Percentiles rank a stretch among this genome's conserved stretches.
phyloP scores from a whole-genome alignment of 1,139 yeast genomes.

The Blastobotrys malaysiensis region DNA sequence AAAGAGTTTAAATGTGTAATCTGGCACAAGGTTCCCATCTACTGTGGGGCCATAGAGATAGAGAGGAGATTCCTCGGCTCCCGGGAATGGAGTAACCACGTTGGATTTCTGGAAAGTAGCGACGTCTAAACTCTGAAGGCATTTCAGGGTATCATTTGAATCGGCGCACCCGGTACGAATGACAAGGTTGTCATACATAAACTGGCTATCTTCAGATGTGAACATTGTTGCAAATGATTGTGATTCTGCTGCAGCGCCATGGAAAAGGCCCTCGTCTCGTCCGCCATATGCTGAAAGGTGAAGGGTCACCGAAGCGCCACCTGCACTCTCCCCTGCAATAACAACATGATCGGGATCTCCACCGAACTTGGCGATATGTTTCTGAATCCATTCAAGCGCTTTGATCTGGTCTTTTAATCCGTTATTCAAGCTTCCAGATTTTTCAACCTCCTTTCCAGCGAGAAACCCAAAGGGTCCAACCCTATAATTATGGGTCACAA shows the following conservation, averaged over 20 bases:
- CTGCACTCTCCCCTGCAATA: conserved; percentile 37
- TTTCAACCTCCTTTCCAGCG: conserved; percentile 24
- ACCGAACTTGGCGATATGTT: conserved; percentile 33
- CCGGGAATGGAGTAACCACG: conserved; percentile 5
- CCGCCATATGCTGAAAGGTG: conserved; percentile 6
- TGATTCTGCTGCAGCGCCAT: conserved; percentile 10
- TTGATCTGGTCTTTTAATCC: conserved; percentile 31
- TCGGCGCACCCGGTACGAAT: conserved; percentile 6
- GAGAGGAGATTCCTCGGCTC: conserved; percentile 7
- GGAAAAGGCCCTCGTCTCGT: conserved; percentile 6
- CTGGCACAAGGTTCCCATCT: conserved; percentile 15
- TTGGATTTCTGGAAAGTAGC: conserved; percentile 1
- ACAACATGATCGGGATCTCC: conserved; percentile 36
- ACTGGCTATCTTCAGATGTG: conserved; percentile 5
- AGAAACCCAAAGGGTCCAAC: conserved; percentile 35
- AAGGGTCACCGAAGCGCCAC: conserved; percentile 21
- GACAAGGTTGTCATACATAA: conserved; percentile 8
- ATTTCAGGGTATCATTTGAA: conserved; percentile 1
- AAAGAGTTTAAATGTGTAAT: conserved; percentile 11
- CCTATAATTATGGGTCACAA: conserved; percentile 29
- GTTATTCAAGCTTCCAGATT: conserved; percentile 18
- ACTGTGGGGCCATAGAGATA: conserved; percentile 8
- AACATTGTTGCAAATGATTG: conserved; percentile 7
- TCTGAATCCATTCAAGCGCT: conserved; percentile 34
- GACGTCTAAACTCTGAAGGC: conserved; percentile 5